These are phyloP conservation scores for Ogataea hybrid DNA, from an alignment of 1,139 yeast genomes.

Conservation along the genomic window DNA sequence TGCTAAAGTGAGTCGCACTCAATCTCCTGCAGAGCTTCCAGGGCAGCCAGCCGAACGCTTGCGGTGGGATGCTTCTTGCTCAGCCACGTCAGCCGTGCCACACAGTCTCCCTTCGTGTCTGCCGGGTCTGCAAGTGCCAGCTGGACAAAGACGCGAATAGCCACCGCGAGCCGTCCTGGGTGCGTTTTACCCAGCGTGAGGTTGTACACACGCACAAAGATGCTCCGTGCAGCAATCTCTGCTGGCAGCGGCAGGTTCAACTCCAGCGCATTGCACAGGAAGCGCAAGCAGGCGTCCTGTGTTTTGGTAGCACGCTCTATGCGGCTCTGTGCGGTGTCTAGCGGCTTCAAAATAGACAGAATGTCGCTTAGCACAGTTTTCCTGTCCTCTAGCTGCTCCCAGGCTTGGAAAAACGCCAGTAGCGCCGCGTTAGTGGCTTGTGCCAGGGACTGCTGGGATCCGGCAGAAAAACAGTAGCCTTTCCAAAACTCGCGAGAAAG, in stretches of 20 bases:
- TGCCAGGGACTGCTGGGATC: conserved; percentile 57
- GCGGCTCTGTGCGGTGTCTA: not conserved
- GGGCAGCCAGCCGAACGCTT: conserved; percentile 16
- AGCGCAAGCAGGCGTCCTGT: conserved; percentile 31
- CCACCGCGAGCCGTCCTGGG: conserved; percentile 26
- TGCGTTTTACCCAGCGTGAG: conserved; percentile 49
- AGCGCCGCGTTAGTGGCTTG: conserved; percentile 46
- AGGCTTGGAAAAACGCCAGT: conserved; percentile 36
- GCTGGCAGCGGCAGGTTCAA: conserved; percentile 35
- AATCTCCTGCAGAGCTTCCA: conserved; percentile 20
- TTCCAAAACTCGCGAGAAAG: conserved; percentile 45
- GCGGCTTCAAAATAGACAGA: conserved; percentile 15
- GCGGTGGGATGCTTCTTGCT: conserved; percentile 23
- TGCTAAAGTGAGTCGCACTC: conserved; percentile 32
- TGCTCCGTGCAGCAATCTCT: conserved; percentile 37
- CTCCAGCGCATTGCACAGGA: conserved; percentile 43
- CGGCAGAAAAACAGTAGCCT: conserved; percentile 58
- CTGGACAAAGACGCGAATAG: conserved; percentile 17
- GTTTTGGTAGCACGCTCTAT: conserved; percentile 20
- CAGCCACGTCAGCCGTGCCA: conserved; percentile 23
- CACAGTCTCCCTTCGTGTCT: conserved; percentile 14
- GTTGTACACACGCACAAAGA: conserved; percentile 56
- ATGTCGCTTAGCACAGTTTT: conserved; percentile 25
- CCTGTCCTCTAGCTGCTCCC: conserved; percentile 20
- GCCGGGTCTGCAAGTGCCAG: conserved; percentile 16